Base-by-base conservation (phyloP, 495 filamentous ascomycete genomes). In the Penicillium riverlandense region DNA sequence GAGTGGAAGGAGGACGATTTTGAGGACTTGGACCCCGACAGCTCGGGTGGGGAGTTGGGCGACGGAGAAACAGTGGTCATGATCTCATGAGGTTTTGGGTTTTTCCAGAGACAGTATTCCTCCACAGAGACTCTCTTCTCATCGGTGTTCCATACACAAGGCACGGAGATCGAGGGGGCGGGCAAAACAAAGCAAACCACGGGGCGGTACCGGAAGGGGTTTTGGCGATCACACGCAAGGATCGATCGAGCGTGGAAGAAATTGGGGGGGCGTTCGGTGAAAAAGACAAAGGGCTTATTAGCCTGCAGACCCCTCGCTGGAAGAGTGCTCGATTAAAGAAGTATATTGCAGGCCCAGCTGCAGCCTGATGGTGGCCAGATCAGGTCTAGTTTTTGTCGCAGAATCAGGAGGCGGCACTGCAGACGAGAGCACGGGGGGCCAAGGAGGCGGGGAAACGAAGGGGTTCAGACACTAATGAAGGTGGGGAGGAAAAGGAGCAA, bases 1-100 rank as follows among this genome's bases (percentile, higher is more conserved):
- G 86, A 94, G 51, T 81, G 82, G 47, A 90, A 82, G n/a, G 90
- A 92, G 11, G 88, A 92, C 30, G 84, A 87, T 59, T 94, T 92
- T 44, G 88, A 94, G 44, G 87, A 92, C 57, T 88, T 91, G 35
- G 88, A 94, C 38, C 80, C 77, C 48, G 83, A 88, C 58, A 95
- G 75, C 47, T 86, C 86, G 48, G 90, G 90, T 34, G 88, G 88
- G 47, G 87, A 92, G 57, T 78, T 81, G 34, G 88, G 88, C 52
- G 77, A 59, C 13, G 62, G 62, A 49, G 65, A 65, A 59, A 79
- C 70, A 57, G 73, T 71, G 65, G 77, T 81, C 78, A 82, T 85
- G 57, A 65, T 72, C 60, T 71, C 69, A 71, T 77, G 53, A 40
- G 47, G 12, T 22, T 22, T 22, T 4, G 22, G 22, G 3, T 22